These are phyloP conservation scores for Paratinospora sagittata DNA, from an alignment of 164 flowering plant genomes.

Conservation along the genomic window DNA sequence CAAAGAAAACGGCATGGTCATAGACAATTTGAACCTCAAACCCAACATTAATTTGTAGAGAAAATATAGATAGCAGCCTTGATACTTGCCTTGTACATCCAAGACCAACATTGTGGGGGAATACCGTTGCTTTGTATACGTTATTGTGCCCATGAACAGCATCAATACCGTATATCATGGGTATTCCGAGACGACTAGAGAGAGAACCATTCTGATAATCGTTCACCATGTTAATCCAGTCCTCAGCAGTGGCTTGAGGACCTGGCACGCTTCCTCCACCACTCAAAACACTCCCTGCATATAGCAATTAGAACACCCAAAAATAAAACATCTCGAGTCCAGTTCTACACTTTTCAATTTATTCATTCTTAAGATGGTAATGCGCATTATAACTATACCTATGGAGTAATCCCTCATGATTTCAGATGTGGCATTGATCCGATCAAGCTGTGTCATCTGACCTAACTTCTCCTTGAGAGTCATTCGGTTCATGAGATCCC, in stretches of 20 bases:
- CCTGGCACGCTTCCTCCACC: slow-evolving; percentile 19
- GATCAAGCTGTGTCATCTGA: slow-evolving; percentile 12
- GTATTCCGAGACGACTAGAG: slow-evolving; percentile 19
- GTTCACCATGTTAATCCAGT: slow-evolving; percentile 20
- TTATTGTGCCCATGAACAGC: slow-evolving; percentile 22
- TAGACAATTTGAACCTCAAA: too few relatives aligned
- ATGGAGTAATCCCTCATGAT: slow-evolving; percentile 9
- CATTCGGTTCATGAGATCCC: slow-evolving; percentile 7
- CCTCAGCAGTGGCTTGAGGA: slow-evolving; percentile 14
- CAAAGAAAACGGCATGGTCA: too few relatives aligned
- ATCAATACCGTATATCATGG: slow-evolving; percentile 19
- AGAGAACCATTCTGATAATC: slow-evolving; percentile 15
- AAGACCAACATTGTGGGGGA: slow-evolving; percentile 21
- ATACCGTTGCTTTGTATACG: slow-evolving; percentile 16
- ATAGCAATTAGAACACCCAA: not conserved
- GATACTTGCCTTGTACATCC: slow-evolving; percentile 19
- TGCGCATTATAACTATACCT: slow-evolving; percentile 1
- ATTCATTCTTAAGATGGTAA: not conserved
- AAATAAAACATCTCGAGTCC: not conserved
- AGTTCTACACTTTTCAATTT: not conserved
- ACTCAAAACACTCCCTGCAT: slow-evolving; percentile 17
- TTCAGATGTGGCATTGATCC: not conserved
- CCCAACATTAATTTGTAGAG: not conserved
- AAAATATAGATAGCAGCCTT: not conserved
- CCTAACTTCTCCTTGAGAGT: slow-evolving; percentile 11